Evolutionary conservation across 495 filamentous ascomycete genomes (phyloP).

Genomic region (Hypoxylon rickii): DNA sequence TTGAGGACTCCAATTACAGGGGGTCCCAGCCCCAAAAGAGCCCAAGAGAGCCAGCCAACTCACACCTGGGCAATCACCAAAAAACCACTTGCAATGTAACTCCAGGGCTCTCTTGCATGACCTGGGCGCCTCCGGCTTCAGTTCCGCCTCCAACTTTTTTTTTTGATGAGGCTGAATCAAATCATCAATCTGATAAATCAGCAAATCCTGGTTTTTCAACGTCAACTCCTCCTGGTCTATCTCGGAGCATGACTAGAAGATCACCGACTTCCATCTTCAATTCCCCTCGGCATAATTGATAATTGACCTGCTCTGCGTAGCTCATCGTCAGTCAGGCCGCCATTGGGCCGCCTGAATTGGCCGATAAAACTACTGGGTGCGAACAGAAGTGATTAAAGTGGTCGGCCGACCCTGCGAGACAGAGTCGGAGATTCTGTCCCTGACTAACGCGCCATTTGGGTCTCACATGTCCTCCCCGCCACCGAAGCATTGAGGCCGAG

Average conservation of each 20-base stretch:
- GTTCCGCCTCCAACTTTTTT: conserved; percentile 34
- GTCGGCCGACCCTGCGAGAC: conserved; percentile 3
- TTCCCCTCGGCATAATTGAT: conserved; percentile 17
- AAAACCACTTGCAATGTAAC: conserved; percentile 24
- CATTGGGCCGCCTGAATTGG: conserved; percentile 26
- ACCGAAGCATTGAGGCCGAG: conserved; percentile 1
- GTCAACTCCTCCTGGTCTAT: conserved; percentile 29
- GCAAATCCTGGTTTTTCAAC: conserved; percentile 31
- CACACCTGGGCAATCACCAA: too few relatives aligned
- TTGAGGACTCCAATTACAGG: conserved; percentile 34
- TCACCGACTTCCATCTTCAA: conserved; percentile 8
- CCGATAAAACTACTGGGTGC: not conserved
- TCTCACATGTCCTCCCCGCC: conserved; percentile 17
- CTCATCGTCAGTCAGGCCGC: conserved; percentile 27
- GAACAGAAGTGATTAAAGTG: conserved; percentile 3
- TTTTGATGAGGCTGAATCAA: conserved; percentile 37
- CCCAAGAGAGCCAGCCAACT: not conserved
- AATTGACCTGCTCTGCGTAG: conserved; percentile 20
- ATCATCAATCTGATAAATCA: conserved; percentile 34
- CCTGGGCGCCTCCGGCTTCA: conserved; percentile 22
- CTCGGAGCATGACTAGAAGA: conserved; percentile 14
- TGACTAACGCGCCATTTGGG: conserved; percentile 8
- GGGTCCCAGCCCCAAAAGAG: not conserved
- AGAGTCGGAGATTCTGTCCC: conserved; percentile 1
- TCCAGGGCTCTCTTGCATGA: conserved; percentile 15